These are phyloP conservation scores for Domatiomyces globalis DNA, from an alignment of 2,329 filamentous ascomycete species.

Conservation along the genomic window DNA sequence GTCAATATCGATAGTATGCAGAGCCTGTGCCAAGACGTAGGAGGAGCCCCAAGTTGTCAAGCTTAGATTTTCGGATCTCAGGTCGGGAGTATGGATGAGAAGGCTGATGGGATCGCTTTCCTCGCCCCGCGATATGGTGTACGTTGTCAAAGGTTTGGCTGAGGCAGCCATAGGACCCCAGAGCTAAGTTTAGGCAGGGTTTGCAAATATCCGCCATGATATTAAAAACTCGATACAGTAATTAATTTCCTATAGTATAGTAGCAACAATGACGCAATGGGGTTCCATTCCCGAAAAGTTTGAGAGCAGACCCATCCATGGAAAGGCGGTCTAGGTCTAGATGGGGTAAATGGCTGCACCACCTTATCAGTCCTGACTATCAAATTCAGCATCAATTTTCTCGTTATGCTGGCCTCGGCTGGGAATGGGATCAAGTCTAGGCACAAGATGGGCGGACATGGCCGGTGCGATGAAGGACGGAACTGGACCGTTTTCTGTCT, in stretches of 20 bases:
- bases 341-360: neutral
- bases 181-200: no score
- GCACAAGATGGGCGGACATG: slow-evolving; percentile 21
- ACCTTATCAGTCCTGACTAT: neutral
- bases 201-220: no score
- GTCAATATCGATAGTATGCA: slow-evolving; percentile 30
- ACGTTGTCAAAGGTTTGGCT: neutral
- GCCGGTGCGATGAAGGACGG: slow-evolving; percentile 40
- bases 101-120: neutral
- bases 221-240: no score
- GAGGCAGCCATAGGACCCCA: neutral
- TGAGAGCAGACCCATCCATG: no score
- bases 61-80: slow-evolving; percentile 75
- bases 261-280: no score
- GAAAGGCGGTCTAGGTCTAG: no score
- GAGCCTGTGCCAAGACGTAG: slow-evolving; percentile 63
- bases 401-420: slow-evolving; percentile 38
- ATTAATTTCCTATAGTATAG: no score
- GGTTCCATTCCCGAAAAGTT: no score
- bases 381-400: slow-evolving; percentile 34
- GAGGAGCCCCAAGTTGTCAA: slow-evolving; percentile 93
- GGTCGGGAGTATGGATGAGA: slow-evolving; percentile 59
- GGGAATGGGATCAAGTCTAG: slow-evolving; percentile 34
- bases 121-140: neutral
- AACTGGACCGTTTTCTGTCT: slow-evolving; percentile 34